A percentile compares a stretch with the other conserved stretches of the same genome.
Evolutionary conservation across 2,329 filamentous ascomycete species (phyloP).

Genomic region (Pseudocercospora eumusae): DNA sequence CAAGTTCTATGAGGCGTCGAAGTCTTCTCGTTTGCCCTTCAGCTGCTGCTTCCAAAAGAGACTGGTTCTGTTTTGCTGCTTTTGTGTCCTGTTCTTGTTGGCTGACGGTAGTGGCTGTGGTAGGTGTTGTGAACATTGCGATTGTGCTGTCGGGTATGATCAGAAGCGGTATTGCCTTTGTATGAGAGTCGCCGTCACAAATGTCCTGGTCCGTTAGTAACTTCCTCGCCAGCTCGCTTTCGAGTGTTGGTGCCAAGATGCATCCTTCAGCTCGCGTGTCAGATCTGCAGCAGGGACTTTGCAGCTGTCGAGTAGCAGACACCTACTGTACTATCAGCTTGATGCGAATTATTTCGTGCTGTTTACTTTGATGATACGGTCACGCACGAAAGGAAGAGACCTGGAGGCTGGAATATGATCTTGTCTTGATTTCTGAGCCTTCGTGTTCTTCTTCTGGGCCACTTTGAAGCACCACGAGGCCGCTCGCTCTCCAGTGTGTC

Average conservation of each 20-base stretch:
- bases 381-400: background rate
- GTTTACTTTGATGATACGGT: no score
- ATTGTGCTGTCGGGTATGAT: conserved; percentile 10
- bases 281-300: background rate
- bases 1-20: conserved; percentile 8
- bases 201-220: background rate
- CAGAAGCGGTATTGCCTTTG: background rate
- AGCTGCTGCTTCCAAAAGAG: conserved; percentile 11
- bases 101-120: conserved; percentile 7
- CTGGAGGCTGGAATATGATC: background rate
- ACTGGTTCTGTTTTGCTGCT: background rate
- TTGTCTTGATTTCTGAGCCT: background rate
- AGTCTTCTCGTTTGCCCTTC: conserved; percentile 19
- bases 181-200: background rate
- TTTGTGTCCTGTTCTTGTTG: conserved; percentile 15
- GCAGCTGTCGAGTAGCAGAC: background rate
- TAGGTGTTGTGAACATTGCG: conserved; percentile 14
- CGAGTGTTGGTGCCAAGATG: background rate
- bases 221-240: background rate
- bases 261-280: background rate
- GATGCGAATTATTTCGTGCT: background rate
- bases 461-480: background rate
- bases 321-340: background rate
- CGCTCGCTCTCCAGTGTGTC: no score
- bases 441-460: background rate